Conservation (phyloP, 805 yeast genomes). For the Jamesozyma piceae region DNA sequence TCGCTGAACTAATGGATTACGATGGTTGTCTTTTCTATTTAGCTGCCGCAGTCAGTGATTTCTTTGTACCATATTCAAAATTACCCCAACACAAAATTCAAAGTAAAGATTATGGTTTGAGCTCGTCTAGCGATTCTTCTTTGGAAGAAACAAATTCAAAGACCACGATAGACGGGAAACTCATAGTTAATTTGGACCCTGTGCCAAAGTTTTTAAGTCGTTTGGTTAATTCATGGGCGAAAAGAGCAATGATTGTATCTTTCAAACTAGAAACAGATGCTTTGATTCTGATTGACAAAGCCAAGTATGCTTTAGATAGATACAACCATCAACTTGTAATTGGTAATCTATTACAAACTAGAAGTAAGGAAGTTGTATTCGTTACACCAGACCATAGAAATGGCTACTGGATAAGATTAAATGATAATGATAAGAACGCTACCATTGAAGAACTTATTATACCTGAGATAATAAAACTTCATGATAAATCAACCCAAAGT, state of each 20-base stretch:
- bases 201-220: constrained; percentile 90
- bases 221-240: constrained; percentile 90
- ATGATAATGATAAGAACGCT: constrained; percentile 28
- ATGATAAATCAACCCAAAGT: constrained; percentile 47
- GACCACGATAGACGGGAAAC: constrained; percentile 45
- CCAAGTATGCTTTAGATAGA: constrained; percentile 67
- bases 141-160: constrained; percentile 6
- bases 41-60: constrained; percentile 97
- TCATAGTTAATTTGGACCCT: constrained; percentile 81
- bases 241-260: constrained; percentile 85
- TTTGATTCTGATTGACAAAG: constrained; percentile 59
- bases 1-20: constrained; percentile 50
- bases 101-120: constrained; percentile 47
- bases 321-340: constrained; percentile 91
- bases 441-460: constrained; percentile 67
- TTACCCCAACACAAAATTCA: constrained; percentile 94
- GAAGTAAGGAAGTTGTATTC: constrained; percentile 82
- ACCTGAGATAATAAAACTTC: constrained; percentile 63
- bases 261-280: constrained; percentile 89
- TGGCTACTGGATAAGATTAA: constrained; percentile 44
- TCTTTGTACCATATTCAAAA: constrained; percentile 77
- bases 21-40: constrained; percentile 69
- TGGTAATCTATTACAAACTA: constrained; percentile 82
- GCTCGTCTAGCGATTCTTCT: background rate
- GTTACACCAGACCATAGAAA: constrained; percentile 35